These are phyloP conservation scores for Dipteronia sinensis DNA, from an alignment of 345 rosid species.

Conservation along the genomic window DNA sequence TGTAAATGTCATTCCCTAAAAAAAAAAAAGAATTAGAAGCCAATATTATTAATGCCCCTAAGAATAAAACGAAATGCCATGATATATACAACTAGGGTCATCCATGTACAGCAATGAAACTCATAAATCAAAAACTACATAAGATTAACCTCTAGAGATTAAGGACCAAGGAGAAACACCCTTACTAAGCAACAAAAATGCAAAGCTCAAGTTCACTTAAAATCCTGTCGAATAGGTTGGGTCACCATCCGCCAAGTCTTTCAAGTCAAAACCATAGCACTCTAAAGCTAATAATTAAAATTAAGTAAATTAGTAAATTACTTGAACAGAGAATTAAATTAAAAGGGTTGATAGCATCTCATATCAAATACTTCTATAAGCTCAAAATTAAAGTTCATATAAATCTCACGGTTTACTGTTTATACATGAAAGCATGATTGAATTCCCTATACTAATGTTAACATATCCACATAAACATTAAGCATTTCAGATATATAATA, in stretches of 20 bases:
- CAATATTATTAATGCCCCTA: not conserved
- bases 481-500: too few species aligned
- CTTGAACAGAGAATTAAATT: not conserved
- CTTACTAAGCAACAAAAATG: not conserved
- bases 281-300: not conserved
- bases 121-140: not conserved
- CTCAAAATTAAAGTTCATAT: not conserved
- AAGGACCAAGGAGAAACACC: not conserved
- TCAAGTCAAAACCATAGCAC: conserved; percentile 1
- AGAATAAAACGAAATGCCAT: not conserved
- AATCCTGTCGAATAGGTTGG: not conserved
- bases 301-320: not conserved
- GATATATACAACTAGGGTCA: not conserved
- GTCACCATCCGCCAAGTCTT: not conserved
- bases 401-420: not conserved
- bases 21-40: not conserved
- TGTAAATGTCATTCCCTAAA: not conserved
- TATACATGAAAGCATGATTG: not conserved
- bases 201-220: not conserved
- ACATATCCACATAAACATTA: not conserved
- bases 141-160: not conserved
- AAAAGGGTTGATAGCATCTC: not conserved
- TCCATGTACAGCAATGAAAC: conserved; percentile 1
- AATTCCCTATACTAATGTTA: not conserved
- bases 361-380: not conserved